Percentiles rank a stretch among this genome's conserved stretches.
phyloP scores from a whole-genome alignment of 257 asterid species.

The Nemophila menziesii region DNA sequence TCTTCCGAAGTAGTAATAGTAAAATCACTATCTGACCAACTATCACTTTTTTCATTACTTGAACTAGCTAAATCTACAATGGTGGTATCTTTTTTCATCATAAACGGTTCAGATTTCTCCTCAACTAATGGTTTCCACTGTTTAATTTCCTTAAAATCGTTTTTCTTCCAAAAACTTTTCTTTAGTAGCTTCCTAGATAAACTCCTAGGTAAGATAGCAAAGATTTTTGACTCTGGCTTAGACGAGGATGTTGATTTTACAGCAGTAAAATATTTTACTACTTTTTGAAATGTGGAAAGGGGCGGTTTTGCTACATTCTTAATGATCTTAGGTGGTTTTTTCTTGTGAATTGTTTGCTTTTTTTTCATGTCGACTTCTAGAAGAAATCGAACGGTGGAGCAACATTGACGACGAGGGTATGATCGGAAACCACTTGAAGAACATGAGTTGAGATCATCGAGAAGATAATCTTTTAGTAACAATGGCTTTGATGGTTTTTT shows the following conservation, averaged over 20 bases:
- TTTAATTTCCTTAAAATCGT: constrained; percentile 34
- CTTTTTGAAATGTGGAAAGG: constrained; percentile 39
- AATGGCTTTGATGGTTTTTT: constrained; percentile 15
- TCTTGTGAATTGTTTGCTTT: constrained; percentile 9
- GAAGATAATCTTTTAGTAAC: constrained; percentile 32
- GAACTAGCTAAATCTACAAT: constrained; percentile 16
- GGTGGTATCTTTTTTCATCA: neutral
- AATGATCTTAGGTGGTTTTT: constrained; percentile 15
- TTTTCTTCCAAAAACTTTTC: constrained; percentile 49
- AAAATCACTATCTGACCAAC: constrained; percentile 49
- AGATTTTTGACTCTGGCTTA: constrained; percentile 10
- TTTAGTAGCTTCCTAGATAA: constrained; percentile 36
- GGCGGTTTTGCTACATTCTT: constrained; percentile 7
- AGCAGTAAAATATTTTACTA: constrained; percentile 40
- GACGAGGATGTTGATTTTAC: constrained; percentile 11
- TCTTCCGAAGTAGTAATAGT: constrained; percentile 26
- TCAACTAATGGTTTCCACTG: constrained; percentile 25
- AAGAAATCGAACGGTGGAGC: constrained; percentile 30
- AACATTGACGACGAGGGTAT: constrained; percentile 27
- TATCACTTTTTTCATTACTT: constrained; percentile 19
- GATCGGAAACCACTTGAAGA: constrained; percentile 41
- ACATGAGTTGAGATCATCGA: constrained; percentile 38
- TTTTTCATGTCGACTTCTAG: constrained; percentile 24
- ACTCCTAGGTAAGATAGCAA: constrained; percentile 33
- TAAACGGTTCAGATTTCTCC: constrained; percentile 1